Percentiles rank a stretch among this genome's conserved stretches.
Evolutionary conservation across 164 flowering plant genomes (phyloP).

Genomic region (Kalanchoe fedtschenkoi): DNA sequence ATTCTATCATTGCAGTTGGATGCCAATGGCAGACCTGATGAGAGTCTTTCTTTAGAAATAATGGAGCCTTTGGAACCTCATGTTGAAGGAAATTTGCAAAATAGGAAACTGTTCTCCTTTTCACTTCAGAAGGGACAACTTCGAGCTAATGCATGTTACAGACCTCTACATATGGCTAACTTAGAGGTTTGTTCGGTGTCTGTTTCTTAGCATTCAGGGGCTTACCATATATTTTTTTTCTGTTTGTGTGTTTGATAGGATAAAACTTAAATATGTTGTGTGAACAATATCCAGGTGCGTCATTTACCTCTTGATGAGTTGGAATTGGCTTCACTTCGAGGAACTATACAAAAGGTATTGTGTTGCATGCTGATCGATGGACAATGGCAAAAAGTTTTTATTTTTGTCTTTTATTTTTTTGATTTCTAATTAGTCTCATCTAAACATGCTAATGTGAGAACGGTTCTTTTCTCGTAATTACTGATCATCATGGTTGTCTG

Average conservation of each 20-base stretch:
- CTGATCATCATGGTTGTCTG: neutral
- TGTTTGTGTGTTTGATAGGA: neutral
- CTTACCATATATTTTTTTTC: neutral
- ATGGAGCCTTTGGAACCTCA: constrained; percentile 46
- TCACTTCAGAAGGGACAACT: constrained; percentile 93
- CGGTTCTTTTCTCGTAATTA: neutral
- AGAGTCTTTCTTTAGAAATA: constrained; percentile 69
- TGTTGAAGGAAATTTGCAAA: constrained; percentile 32
- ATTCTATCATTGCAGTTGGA: constrained; percentile 56
- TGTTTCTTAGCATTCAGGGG: neutral
- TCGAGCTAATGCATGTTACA: constrained; percentile 58
- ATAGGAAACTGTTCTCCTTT: constrained; percentile 45
- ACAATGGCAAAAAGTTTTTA: neutral
- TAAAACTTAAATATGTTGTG: neutral
- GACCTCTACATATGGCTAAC: constrained; percentile 59
- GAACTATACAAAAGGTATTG: constrained; percentile 78
- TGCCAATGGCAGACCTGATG: constrained; percentile 91
- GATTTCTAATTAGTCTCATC: neutral
- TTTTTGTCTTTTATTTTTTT: neutral
- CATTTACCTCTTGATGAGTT: constrained; percentile 89
- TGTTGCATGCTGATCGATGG: neutral
- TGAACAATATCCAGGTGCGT: constrained; percentile 43
- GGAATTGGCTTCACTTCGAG: constrained; percentile 95
- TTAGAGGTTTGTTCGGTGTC: constrained; percentile 84
- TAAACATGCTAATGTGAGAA: neutral